phyloP scores from a whole-genome alignment of 2,329 filamentous ascomycete genomes.

The Annulohypoxylon truncatum region DNA sequence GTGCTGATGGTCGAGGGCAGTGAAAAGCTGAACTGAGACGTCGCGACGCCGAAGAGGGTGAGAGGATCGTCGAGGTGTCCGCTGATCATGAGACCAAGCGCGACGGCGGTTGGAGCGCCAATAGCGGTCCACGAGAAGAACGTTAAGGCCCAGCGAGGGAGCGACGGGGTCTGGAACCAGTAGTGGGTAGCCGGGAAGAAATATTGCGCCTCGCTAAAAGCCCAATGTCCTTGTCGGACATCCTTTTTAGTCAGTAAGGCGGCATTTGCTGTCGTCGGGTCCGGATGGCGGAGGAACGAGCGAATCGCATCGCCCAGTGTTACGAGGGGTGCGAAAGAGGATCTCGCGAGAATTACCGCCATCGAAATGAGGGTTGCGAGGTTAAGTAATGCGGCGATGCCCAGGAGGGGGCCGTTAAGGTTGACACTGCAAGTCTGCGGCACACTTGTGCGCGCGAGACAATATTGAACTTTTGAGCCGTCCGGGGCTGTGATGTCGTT shows the following conservation, averaged over 20 bases:
- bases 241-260: constrained; percentile 62
- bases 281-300: constrained; percentile 48
- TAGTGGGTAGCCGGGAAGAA: constrained; percentile 56
- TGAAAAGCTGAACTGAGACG: constrained; percentile 51
- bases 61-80: constrained; percentile 42
- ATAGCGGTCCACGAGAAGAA: constrained; percentile 55
- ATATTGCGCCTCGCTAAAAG: constrained; percentile 55
- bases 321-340: constrained; percentile 48
- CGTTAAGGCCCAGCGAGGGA: constrained; percentile 57
- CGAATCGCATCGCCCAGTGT: constrained; percentile 51
- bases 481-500: constrained; percentile 40
- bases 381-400: constrained; percentile 51
- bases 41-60: constrained; percentile 55
- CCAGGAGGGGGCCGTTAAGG: constrained; percentile 58
- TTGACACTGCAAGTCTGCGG: constrained; percentile 54
- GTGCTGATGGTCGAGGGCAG: constrained; percentile 41
- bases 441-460: constrained; percentile 48
- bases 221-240: constrained; percentile 58
- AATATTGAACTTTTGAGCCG: constrained; percentile 47
- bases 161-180: constrained; percentile 60
- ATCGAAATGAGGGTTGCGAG: constrained; percentile 46
- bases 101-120: constrained; percentile 53
- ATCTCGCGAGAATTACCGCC: constrained; percentile 42
- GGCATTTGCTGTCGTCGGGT: constrained; percentile 50
- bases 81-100: constrained; percentile 52